A percentile compares a stretch with the other conserved stretches of the same genome.
Evolutionary conservation across 257 asterid species (phyloP).

Genomic region (Penstemon barbatus): DNA sequence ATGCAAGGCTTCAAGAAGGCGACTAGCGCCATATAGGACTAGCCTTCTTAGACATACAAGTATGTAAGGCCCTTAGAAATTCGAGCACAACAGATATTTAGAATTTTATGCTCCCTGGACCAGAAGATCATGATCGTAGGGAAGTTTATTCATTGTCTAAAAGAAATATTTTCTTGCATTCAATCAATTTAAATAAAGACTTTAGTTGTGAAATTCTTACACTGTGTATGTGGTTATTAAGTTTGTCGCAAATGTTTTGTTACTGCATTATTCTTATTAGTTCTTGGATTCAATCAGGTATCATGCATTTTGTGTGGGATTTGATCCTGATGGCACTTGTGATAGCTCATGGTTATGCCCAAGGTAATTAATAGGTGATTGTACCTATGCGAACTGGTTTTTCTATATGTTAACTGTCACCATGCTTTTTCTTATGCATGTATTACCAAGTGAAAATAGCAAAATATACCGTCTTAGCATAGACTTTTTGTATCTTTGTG

Average conservation of each 20-base stretch:
- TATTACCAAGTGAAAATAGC: not conserved
- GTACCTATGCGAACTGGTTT: slow-evolving; percentile 5
- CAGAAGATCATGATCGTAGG: not conserved
- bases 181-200: slow-evolving; percentile 4
- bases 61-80: no score
- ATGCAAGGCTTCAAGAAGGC: not conserved
- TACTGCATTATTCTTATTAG: slow-evolving; percentile 27
- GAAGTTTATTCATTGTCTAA: no score
- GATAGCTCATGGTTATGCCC: slow-evolving; percentile 96
- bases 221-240: slow-evolving; percentile 7
- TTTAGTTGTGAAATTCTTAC: slow-evolving; percentile 10
- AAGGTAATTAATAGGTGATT: slow-evolving; percentile 52
- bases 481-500: slow-evolving; percentile 3
- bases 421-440: slow-evolving; percentile 15
- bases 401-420: slow-evolving; percentile 12
- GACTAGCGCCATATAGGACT: not conserved
- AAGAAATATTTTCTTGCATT: not conserved
- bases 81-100: not conserved
- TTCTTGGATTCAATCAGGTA: slow-evolving; percentile 58
- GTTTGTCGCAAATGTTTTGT: slow-evolving; percentile 12
- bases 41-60: not conserved
- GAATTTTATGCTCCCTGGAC: not conserved
- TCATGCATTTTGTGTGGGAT: slow-evolving; percentile 97
- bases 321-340: slow-evolving; percentile 86
- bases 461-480: not conserved